Base-by-base conservation (phyloP, 768 basidiomycete species). In the Lactarius quietus region DNA sequence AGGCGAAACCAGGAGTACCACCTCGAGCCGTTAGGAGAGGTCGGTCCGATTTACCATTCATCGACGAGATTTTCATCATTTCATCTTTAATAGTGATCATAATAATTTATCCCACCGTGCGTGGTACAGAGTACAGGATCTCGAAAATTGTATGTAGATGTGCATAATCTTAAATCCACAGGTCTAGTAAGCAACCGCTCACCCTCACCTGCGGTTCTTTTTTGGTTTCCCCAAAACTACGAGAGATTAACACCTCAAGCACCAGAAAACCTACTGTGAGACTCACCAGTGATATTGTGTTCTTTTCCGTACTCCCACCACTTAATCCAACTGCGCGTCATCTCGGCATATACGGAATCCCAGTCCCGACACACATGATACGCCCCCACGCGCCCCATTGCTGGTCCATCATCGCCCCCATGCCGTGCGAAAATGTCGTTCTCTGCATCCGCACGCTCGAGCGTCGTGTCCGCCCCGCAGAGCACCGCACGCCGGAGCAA, bases 401-500 rank as follows among this genome's bases (percentile, higher is more conserved):
- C 66, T 59, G 14, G 23, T n/a, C 23, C 45, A 6, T 48, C 23
- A 12, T 26, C 6, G 14, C 45, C n/a, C 23, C 5, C 45, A 48
- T n/a, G 3, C 12, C 23, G 45, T 23, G 23, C 45, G 23, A 48
- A 48, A 26, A 75, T 73, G 10, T 67, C 67, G 68, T 71, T 70
- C 60, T 33, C 55, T 6, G 69, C 70, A 6, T 64, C 61, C 20
- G 58, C 75, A 6, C 67, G 72, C 52, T 78, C 77, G 20, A 79
- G 68, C 17, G 78, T 78, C 52, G 75, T 73, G 56, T 79, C 78
- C 0, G 78, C 75, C 17, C 72, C 72, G 61, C 78, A 79, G 12
- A 79, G 23, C 35, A 78, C 69, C 5, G 72, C 72, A 59, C 79
- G 79, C 51, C 79, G 67, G 18, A 78, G 71, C 64, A 80, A 78